Conservation (phyloP, 768 basidiomycete genomes). For the Thelephora aurantiotincta region DNA sequence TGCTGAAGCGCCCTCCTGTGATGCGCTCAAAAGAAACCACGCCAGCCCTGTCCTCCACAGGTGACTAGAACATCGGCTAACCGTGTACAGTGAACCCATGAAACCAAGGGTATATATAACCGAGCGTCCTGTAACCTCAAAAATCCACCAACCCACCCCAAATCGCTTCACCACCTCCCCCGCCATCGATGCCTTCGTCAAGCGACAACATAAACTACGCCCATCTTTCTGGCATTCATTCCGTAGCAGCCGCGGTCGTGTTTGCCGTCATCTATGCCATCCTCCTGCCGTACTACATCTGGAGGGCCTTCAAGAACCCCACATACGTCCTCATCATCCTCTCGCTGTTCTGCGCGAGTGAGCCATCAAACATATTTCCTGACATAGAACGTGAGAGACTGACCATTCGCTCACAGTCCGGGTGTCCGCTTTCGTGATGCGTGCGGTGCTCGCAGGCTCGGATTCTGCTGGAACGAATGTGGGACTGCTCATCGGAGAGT, state of each 20-base stretch:
- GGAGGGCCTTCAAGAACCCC: conserved; percentile 7
- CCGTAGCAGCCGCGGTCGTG: conserved; percentile 18
- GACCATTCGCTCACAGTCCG: conserved; percentile 13
- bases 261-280: conserved; percentile 18
- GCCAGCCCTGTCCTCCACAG: too few relatives aligned
- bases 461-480: conserved; percentile 11
- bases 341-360: conserved; percentile 17
- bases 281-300: conserved; percentile 11
- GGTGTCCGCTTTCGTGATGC: conserved; percentile 16
- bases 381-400: not conserved
- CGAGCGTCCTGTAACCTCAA: too few relatives aligned
- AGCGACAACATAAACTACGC: too few relatives aligned
- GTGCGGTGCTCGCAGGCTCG: conserved; percentile 16
- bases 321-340: conserved; percentile 17
- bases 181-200: too few relatives aligned
- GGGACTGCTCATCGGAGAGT: conserved; percentile 14
- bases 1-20: too few relatives aligned
- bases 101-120: too few relatives aligned
- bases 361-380: conserved; percentile 1
- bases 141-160: too few relatives aligned
- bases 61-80: too few relatives aligned
- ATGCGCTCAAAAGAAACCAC: too few relatives aligned
- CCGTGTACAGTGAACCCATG: too few relatives aligned
- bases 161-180: too few relatives aligned
- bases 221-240: conserved; percentile 20